Conservation (phyloP, 805 yeast genomes). For the Metschnikowia continentalis region DNA sequence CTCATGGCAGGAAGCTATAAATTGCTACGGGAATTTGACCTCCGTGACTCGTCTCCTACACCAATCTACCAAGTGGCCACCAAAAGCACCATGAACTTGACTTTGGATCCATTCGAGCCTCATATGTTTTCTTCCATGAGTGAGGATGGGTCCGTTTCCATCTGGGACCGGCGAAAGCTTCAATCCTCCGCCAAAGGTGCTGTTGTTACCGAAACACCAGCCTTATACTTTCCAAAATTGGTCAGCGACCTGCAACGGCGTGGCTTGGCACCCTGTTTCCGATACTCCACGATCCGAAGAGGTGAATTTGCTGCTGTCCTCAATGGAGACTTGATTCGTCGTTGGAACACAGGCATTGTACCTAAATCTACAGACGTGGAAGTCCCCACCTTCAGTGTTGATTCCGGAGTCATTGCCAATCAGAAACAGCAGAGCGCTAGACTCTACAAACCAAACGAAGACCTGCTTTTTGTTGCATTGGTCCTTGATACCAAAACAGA, state of each 20-base stretch:
- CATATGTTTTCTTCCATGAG: constrained; percentile 69
- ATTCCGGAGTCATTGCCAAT: constrained; percentile 12
- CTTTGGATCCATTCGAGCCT: constrained; percentile 63
- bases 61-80: constrained; percentile 75
- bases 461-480: constrained; percentile 66
- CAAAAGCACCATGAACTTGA: constrained; percentile 62
- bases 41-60: constrained; percentile 46
- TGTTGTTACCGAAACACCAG: constrained; percentile 47
- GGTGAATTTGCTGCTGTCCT: constrained; percentile 79
- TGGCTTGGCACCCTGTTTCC: constrained; percentile 59
- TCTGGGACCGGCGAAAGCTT: constrained; percentile 75
- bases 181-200: constrained; percentile 18
- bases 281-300: constrained; percentile 59
- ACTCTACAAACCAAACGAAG: constrained; percentile 40
- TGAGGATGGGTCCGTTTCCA: constrained; percentile 79
- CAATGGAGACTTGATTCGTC: constrained; percentile 69
- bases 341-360: constrained; percentile 72
- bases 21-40: constrained; percentile 71
- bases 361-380: constrained; percentile 25
- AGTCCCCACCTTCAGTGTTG: constrained; percentile 12
- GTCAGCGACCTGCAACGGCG: constrained; percentile 55
- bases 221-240: constrained; percentile 56
- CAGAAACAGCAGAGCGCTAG: constrained; percentile 36
- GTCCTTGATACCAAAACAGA: constrained; percentile 74
- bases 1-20: constrained; percentile 75